Conservation (phyloP, 345 rosid genomes). For the Salix dunnii region DNA sequence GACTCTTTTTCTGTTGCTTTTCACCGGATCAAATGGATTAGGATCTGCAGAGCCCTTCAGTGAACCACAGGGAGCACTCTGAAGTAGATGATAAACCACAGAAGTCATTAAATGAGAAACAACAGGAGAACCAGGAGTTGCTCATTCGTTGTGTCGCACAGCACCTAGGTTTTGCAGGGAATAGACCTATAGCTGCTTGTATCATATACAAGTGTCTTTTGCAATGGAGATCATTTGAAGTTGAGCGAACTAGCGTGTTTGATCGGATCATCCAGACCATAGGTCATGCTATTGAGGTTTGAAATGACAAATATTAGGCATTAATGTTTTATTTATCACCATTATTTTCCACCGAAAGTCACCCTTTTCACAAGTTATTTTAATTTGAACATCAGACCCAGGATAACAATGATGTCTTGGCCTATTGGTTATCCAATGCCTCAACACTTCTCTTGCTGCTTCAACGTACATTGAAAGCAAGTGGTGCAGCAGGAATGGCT, state of each 20-base stretch:
- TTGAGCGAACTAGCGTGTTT: constrained; percentile 83
- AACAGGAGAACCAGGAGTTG: constrained; percentile 92
- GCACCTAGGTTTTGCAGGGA: constrained; percentile 72
- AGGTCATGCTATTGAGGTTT: constrained; percentile 88
- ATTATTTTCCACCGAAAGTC: background rate
- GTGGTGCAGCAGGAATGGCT: constrained; percentile 95
- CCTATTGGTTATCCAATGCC: constrained; percentile 93
- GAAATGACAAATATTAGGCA: constrained; percentile 12
- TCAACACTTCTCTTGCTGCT: constrained; percentile 89
- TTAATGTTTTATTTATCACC: background rate
- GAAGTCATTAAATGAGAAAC: constrained; percentile 85
- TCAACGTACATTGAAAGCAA: constrained; percentile 87
- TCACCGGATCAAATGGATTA: constrained; percentile 27
- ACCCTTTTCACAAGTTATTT: constrained; percentile 20
- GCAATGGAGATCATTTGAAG: constrained; percentile 98
- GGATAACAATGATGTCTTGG: constrained; percentile 78
- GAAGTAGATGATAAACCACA: constrained; percentile 87
- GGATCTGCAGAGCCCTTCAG: constrained; percentile 74
- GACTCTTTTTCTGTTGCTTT: constrained; percentile 3
- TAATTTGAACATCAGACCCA: constrained; percentile 54
- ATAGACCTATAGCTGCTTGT: constrained; percentile 86
- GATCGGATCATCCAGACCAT: constrained; percentile 91
- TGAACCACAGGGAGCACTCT: constrained; percentile 58
- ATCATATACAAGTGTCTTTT: constrained; percentile 86
- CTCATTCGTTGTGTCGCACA: constrained; percentile 91